These are phyloP conservation scores for Trametes polyzona DNA, from an alignment of 1,284 basidiomycete genomes.

Conservation along the genomic window DNA sequence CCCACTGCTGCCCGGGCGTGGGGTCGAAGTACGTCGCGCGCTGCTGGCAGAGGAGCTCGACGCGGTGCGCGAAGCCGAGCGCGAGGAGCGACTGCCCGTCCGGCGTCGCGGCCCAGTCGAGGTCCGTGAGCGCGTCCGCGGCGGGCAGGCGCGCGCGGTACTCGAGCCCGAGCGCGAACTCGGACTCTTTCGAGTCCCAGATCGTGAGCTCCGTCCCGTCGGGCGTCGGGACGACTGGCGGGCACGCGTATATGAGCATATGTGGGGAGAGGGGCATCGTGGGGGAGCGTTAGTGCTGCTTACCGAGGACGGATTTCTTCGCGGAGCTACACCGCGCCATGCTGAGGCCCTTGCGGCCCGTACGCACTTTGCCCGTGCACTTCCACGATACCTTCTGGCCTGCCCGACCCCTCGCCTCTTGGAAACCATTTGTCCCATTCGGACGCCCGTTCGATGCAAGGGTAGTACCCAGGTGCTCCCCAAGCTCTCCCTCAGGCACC, in stretches of 20 bases:
- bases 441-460: not conserved
- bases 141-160: constrained; percentile 64
- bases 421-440: not conserved
- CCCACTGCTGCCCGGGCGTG: constrained; percentile 69
- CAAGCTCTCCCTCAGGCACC: constrained; percentile 57
- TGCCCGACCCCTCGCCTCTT: not conserved
- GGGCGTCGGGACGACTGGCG: constrained; percentile 55
- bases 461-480: constrained; percentile 22
- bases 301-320: constrained; percentile 85
- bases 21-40: constrained; percentile 88
- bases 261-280: no score
- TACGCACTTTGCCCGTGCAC: constrained; percentile 76
- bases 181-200: constrained; percentile 94
- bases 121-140: constrained; percentile 72
- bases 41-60: constrained; percentile 87
- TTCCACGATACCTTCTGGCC: constrained; percentile 50
- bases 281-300: constrained; percentile 23
- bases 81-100: constrained; percentile 89
- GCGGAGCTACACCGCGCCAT: constrained; percentile 85
- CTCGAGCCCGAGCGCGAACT: constrained; percentile 90
- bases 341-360: constrained; percentile 63
- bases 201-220: constrained; percentile 83
- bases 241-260: constrained; percentile 2
- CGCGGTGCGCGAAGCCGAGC: constrained; percentile 77
- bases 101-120: constrained; percentile 92